Evolutionary conservation across 805 yeast species (phyloP).

Genomic region (Metahyphopichia silvanorum): DNA sequence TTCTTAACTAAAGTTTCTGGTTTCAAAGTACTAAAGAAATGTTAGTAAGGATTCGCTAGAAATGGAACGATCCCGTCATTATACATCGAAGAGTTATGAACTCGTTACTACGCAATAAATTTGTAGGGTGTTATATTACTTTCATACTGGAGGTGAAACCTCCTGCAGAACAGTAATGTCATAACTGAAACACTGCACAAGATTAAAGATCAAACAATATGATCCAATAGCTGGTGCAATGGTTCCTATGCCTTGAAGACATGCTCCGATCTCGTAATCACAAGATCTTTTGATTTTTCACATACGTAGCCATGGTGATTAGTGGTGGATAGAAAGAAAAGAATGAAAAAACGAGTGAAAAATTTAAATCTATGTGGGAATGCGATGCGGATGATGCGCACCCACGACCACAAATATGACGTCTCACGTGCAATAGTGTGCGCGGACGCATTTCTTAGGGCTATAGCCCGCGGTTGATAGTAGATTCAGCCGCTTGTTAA

Average conservation of each 20-base stretch:
- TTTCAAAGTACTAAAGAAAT: slow-evolving; percentile 42
- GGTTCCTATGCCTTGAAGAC: too few species aligned
- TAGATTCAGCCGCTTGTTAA: too few species aligned
- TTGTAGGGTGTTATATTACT: slow-evolving; percentile 2
- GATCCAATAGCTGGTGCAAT: slow-evolving; percentile 2
- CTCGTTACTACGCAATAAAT: background rate
- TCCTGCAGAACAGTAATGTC: slow-evolving; percentile 5
- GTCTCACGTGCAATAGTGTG: too few species aligned
- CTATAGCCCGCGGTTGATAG: too few species aligned
- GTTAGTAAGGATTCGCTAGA: slow-evolving; percentile 28
- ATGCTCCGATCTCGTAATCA: background rate
- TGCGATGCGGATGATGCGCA: too few species aligned
- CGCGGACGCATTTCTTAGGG: too few species aligned
- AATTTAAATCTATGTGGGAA: too few species aligned
- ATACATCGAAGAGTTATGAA: slow-evolving; percentile 2
- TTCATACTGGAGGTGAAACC: slow-evolving; percentile 1
- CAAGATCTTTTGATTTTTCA: slow-evolving; percentile 5
- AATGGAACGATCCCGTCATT: slow-evolving; percentile 1
- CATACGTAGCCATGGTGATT: slow-evolving; percentile 34
- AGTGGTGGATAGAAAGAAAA: slow-evolving; percentile 4
- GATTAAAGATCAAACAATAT: slow-evolving; percentile 3
- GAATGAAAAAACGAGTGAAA: too few species aligned
- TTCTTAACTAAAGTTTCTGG: slow-evolving; percentile 89
- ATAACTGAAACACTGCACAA: slow-evolving; percentile 3
- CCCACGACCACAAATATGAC: too few species aligned